A percentile compares a stretch with the other conserved stretches of the same genome.
These are phyloP conservation scores for Penicillium cinerascens DNA, from an alignment of 495 filamentous ascomycete species.

Conservation along the genomic window DNA sequence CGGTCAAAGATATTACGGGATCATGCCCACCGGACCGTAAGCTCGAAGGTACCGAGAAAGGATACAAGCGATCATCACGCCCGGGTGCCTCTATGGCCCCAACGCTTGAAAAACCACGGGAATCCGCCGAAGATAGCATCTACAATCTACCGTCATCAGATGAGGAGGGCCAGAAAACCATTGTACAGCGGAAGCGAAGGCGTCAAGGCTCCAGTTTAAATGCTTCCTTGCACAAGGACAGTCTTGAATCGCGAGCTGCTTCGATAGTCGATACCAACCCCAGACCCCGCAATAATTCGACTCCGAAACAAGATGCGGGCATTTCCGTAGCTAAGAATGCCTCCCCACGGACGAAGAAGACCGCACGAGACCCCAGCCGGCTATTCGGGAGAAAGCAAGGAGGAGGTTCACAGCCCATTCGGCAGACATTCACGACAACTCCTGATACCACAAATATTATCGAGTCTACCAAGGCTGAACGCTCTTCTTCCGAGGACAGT, in stretches of 20 bases:
- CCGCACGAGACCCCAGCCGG: background rate
- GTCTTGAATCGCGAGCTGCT: background rate
- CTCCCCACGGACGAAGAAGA: background rate
- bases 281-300: background rate
- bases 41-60: constrained; percentile 1
- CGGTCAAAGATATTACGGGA: background rate
- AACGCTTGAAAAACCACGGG: background rate
- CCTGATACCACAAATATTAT: background rate
- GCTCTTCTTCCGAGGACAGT: background rate
- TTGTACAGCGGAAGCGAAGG: constrained; percentile 15
- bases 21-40: background rate
- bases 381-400: background rate
- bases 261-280: background rate
- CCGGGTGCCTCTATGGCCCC: background rate
- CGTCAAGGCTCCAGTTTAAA: constrained; percentile 5
- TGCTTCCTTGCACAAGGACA: background rate
- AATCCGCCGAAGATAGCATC: constrained; percentile 10
- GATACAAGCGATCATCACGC: constrained; percentile 1
- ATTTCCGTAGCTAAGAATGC: background rate
- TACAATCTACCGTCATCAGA: constrained; percentile 40
- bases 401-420: background rate
- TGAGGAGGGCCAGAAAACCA: constrained; percentile 21
- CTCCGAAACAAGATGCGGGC: background rate
- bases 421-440: background rate
- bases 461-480: background rate